phyloP scores from a whole-genome alignment of 2,329 filamentous ascomycete genomes.

The Fusarium humuli region DNA sequence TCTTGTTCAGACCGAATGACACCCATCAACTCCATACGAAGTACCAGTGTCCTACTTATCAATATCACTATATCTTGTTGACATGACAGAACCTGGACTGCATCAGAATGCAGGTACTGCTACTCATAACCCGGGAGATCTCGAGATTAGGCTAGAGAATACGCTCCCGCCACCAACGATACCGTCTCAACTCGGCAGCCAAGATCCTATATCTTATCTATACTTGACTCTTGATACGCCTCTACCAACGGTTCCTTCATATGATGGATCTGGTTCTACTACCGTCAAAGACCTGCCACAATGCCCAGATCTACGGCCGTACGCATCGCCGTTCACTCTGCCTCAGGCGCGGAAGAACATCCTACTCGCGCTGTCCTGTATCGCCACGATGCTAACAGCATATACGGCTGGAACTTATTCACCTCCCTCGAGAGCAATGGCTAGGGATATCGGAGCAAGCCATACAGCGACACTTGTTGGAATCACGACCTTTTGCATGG shows the following conservation, averaged over 20 bases:
- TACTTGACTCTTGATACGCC: slow-evolving; percentile 57
- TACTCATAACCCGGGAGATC: slow-evolving; percentile 18
- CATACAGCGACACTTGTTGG: slow-evolving; percentile 75
- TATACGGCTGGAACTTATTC: slow-evolving; percentile 86
- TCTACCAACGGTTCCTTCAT: slow-evolving; percentile 49
- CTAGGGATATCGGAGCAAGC: slow-evolving; percentile 72
- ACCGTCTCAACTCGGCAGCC: slow-evolving; percentile 11
- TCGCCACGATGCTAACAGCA: slow-evolving; percentile 80
- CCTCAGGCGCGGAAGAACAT: slow-evolving; percentile 74
- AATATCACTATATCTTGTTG: not conserved
- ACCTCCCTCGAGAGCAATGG: slow-evolving; percentile 74
- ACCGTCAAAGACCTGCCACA: slow-evolving; percentile 59
- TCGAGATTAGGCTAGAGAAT: slow-evolving; percentile 37
- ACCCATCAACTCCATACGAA: not conserved
- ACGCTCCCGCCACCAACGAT: slow-evolving; percentile 13
- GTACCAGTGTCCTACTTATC: not conserved
- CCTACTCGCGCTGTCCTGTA: slow-evolving; percentile 78
- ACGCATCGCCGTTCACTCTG: slow-evolving; percentile 80
- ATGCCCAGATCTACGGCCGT: slow-evolving; percentile 74
- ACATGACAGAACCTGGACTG: slow-evolving; percentile 29
- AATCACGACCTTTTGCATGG: slow-evolving; percentile 83
- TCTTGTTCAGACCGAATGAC: not conserved
- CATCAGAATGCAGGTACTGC: slow-evolving; percentile 13
- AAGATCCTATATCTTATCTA: slow-evolving; percentile 52
- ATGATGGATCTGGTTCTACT: slow-evolving; percentile 19